phyloP scores from a whole-genome alignment of 2,329 filamentous ascomycete species.

The Pseudocercospora musae region DNA sequence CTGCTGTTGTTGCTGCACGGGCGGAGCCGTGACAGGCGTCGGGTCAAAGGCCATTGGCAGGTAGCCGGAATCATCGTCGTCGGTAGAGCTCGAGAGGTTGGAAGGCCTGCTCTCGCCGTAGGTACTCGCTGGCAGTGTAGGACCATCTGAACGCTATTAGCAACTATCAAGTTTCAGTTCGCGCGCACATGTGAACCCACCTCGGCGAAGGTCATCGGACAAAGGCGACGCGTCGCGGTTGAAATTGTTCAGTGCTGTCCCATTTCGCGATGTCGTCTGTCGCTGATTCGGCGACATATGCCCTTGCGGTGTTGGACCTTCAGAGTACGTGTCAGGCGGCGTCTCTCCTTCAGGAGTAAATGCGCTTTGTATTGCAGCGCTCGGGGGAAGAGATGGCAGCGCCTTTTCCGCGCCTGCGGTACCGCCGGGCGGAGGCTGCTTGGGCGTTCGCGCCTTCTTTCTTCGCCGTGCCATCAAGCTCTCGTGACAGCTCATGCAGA shows the following conservation, averaged over 20 bases:
- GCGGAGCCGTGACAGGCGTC: conserved; percentile 37
- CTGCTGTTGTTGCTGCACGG: conserved; percentile 13
- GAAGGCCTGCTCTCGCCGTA: conserved; percentile 79
- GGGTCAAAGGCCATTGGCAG: conserved; percentile 53
- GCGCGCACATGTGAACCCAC: conserved; percentile 28
- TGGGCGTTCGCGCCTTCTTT: conserved; percentile 68
- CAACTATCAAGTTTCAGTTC: conserved; percentile 26
- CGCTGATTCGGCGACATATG: conserved; percentile 42
- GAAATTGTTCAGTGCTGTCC: conserved; percentile 25
- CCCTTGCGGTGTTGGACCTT: conserved; percentile 67
- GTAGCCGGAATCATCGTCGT: conserved; percentile 53
- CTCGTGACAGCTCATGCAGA: conserved; percentile 99
- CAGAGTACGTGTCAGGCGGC: conserved; percentile 58
- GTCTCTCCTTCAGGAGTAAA: conserved; percentile 58
- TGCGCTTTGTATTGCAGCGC: conserved; percentile 60
- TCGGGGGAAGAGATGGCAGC: conserved; percentile 82
- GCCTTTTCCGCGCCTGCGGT: conserved; percentile 66
- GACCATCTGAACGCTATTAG: conserved; percentile 48
- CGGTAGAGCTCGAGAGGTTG: conserved; percentile 59
- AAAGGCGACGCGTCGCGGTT: conserved; percentile 37
- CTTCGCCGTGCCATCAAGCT: conserved; percentile 88
- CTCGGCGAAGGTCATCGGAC: conserved; percentile 34
- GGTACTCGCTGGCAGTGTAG: conserved; percentile 69
- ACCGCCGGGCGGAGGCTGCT: conserved; percentile 53
- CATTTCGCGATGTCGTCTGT: conserved; percentile 27